Percentiles rank a stretch among this genome's conserved stretches.
These are phyloP conservation scores for Tylopilus cervinicoccineus DNA, from an alignment of 768 basidiomycete genomes.

Conservation along the genomic window DNA sequence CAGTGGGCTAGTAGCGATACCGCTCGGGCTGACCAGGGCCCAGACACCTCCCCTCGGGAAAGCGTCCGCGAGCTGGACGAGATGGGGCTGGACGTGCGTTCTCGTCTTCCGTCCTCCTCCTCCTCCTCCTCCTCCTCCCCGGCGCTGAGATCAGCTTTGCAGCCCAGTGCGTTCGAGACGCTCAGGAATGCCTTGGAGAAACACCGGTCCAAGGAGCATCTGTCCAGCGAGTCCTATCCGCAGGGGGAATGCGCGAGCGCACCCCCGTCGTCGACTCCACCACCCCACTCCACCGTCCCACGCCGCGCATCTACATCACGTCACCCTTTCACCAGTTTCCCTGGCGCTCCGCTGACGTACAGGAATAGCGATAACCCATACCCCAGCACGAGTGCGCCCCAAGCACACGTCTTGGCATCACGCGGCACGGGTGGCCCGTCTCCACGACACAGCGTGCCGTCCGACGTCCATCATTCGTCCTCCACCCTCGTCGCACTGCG, in stretches of 20 bases:
- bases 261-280: constrained; percentile 8
- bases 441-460: constrained; percentile 6
- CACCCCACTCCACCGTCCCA: constrained; percentile 11
- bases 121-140: no score
- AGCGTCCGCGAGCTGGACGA: constrained; percentile 49
- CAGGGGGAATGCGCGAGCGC: not conserved
- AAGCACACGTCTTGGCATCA: constrained; percentile 5
- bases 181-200: constrained; percentile 50
- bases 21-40: constrained; percentile 2
- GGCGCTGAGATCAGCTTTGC: not conserved
- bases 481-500: constrained; percentile 20
- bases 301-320: not conserved
- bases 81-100: constrained; percentile 48
- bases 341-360: not conserved
- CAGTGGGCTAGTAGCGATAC: constrained; percentile 44
- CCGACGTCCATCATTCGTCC: constrained; percentile 2
- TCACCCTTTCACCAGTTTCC: constrained; percentile 1
- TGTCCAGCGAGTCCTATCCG: not conserved
- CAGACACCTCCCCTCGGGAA: constrained; percentile 4
- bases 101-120: not conserved
- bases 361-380: constrained; percentile 20
- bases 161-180: constrained; percentile 48
- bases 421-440: constrained; percentile 3
- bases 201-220: constrained; percentile 34
- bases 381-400: not conserved